These are phyloP conservation scores for Moniliophthora roreri DNA, from an alignment of 1,284 basidiomycete genomes.

Conservation along the genomic window DNA sequence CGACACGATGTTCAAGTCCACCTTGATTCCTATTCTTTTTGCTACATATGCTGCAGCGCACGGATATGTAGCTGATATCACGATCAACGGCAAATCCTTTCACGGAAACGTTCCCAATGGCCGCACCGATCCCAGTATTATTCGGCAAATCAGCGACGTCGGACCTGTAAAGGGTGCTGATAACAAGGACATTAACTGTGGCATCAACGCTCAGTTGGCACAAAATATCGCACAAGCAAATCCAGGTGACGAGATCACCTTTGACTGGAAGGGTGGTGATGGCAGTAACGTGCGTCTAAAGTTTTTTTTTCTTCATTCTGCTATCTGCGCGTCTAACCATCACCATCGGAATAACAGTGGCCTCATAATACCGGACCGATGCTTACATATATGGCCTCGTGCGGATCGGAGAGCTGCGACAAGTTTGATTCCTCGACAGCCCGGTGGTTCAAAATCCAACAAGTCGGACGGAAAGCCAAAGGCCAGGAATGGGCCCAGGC, in stretches of 20 bases:
- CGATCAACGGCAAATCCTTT: constrained; percentile 56
- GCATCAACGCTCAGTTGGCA: constrained; percentile 53
- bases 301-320: constrained; percentile 8
- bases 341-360: constrained; percentile 56
- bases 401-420: constrained; percentile 55
- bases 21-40: constrained; percentile 30
- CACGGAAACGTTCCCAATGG: constrained; percentile 52
- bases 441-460: constrained; percentile 67
- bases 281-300: constrained; percentile 42
- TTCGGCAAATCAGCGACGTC: constrained; percentile 58
- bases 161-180: constrained; percentile 63
- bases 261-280: constrained; percentile 59
- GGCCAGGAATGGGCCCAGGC: constrained; percentile 42
- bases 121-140: constrained; percentile 42
- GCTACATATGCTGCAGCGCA: constrained; percentile 51
- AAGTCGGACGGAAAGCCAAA: constrained; percentile 35
- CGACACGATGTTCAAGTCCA: constrained; percentile 13
- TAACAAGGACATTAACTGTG: constrained; percentile 64
- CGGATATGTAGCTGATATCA: constrained; percentile 53
- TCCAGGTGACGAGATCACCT: constrained; percentile 58
- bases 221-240: constrained; percentile 55
- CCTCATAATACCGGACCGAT: constrained; percentile 71
- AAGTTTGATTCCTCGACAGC: constrained; percentile 57
- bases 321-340: neutral
- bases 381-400: constrained; percentile 71